Conservation (phyloP, 176 grass and related monocot genomes). For the Carex parvula region DNA sequence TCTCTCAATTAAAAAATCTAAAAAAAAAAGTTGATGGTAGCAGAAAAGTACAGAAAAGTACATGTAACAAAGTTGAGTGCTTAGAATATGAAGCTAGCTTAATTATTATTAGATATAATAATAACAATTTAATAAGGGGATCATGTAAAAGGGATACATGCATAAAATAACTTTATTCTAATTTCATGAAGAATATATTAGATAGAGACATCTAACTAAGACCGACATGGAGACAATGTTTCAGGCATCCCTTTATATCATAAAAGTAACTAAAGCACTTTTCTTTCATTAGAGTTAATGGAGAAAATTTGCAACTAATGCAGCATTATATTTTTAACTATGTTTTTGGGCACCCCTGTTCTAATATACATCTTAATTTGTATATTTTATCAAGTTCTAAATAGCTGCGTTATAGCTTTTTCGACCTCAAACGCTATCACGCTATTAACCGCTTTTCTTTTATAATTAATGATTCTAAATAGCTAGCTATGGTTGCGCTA, state of each 20-base stretch:
- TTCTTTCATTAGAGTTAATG: slow-evolving; percentile 34
- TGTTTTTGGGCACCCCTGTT: background rate
- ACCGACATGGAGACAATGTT: slow-evolving; percentile 32
- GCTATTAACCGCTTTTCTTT: no score
- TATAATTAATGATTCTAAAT: no score
- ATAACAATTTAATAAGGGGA: slow-evolving; percentile 6
- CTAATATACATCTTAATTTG: background rate
- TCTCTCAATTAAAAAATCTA: background rate
- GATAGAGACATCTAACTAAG: slow-evolving; percentile 27
- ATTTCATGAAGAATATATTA: slow-evolving; percentile 31
- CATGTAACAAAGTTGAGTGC: background rate
- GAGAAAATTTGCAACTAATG: slow-evolving; percentile 1
- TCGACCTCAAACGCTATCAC: no score
- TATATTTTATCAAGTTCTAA: background rate
- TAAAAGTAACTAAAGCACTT: slow-evolving; percentile 40
- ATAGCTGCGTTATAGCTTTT: no score
- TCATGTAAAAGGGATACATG: slow-evolving; percentile 1
- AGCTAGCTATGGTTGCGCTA: no score
- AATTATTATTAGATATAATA: background rate
- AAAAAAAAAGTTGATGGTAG: background rate
- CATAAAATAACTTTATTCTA: slow-evolving; percentile 18
- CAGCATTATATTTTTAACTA: background rate
- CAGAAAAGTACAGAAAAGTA: background rate
- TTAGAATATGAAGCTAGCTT: slow-evolving; percentile 15
- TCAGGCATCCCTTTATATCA: slow-evolving; percentile 33